A percentile compares a stretch with the other conserved stretches of the same genome.
Conservation (phyloP, 2,329 filamentous ascomycete genomes). For the Colletotrichum sp. region DNA sequence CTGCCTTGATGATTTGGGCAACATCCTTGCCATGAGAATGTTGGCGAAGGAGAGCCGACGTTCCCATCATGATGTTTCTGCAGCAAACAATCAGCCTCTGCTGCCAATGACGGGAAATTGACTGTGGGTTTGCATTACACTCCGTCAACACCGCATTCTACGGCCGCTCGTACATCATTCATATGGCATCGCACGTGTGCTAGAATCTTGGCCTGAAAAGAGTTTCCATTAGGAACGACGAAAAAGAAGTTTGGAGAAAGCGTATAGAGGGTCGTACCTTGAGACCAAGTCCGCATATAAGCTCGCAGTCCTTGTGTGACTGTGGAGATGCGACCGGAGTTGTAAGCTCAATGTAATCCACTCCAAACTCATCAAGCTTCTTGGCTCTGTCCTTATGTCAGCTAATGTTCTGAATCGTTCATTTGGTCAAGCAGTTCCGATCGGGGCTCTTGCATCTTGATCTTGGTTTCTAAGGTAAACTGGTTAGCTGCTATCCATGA, state of each 20-base stretch:
- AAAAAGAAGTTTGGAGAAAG: neutral
- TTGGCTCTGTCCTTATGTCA: slow-evolving; percentile 20
- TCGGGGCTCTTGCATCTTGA: slow-evolving; percentile 63
- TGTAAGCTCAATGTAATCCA: slow-evolving; percentile 92
- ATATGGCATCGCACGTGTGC: slow-evolving; percentile 70
- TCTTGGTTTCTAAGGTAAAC: slow-evolving; percentile 53
- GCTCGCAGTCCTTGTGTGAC: slow-evolving; percentile 84
- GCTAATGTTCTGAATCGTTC: neutral
- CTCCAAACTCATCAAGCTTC: slow-evolving; percentile 79
- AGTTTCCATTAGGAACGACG: accelerated
- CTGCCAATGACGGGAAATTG: accelerated
- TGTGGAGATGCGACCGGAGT: slow-evolving; percentile 85
- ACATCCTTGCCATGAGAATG: slow-evolving; percentile 91
- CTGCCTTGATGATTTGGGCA: slow-evolving; percentile 72
- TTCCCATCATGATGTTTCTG: slow-evolving; percentile 79
- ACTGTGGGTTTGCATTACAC: slow-evolving; percentile 37
- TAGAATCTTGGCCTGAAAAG: slow-evolving; percentile 3
- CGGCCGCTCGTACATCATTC: slow-evolving; percentile 69
- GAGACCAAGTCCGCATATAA: slow-evolving; percentile 91
- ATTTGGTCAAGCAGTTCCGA: too few species aligned
- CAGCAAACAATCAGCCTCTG: neutral
- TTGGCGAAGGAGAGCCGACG: slow-evolving; percentile 80
- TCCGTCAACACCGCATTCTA: slow-evolving; percentile 81
- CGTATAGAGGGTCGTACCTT: neutral
- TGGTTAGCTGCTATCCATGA: neutral